phyloP scores from a whole-genome alignment of 163 green algal species.

The Prototheca wickerhamii region DNA sequence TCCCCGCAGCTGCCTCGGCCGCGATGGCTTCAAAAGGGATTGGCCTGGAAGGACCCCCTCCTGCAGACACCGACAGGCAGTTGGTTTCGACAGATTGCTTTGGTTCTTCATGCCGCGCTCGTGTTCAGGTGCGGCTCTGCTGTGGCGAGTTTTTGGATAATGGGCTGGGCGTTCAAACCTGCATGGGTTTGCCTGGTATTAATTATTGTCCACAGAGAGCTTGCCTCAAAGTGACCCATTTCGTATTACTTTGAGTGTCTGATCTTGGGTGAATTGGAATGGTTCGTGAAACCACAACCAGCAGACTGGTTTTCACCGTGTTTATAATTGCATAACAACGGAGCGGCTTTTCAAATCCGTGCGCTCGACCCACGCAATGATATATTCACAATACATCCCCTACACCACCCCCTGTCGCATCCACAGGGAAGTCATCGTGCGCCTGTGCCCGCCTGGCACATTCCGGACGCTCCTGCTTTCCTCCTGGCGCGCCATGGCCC shows the following conservation, averaged over 20 bases:
- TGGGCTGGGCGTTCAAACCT: no score
- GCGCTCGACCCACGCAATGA: no score
- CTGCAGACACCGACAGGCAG: constrained; percentile 9
- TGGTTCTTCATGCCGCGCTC: constrained; percentile 25
- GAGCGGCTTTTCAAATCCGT: no score
- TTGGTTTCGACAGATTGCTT: constrained; percentile 18
- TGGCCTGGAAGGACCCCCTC: neutral
- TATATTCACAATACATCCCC: neutral
- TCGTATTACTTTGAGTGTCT: no score
- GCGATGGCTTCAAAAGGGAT: neutral
- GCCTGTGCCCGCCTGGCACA: neutral
- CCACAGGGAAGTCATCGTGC: neutral
- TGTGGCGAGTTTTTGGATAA: neutral
- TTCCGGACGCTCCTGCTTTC: neutral
- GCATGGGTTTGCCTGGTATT: no score
- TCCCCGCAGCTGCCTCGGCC: neutral
- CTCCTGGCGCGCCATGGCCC: constrained; percentile 12
- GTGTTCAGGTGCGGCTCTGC: constrained; percentile 27
- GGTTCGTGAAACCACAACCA: no score
- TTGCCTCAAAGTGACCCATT: no score
- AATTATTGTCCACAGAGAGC: no score
- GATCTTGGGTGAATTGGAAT: no score
- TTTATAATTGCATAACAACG: no score
- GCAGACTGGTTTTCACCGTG: no score
- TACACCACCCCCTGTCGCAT: neutral